Conservation (phyloP, 2,329 filamentous ascomycete species). For the Xylariaceae sp. region DNA sequence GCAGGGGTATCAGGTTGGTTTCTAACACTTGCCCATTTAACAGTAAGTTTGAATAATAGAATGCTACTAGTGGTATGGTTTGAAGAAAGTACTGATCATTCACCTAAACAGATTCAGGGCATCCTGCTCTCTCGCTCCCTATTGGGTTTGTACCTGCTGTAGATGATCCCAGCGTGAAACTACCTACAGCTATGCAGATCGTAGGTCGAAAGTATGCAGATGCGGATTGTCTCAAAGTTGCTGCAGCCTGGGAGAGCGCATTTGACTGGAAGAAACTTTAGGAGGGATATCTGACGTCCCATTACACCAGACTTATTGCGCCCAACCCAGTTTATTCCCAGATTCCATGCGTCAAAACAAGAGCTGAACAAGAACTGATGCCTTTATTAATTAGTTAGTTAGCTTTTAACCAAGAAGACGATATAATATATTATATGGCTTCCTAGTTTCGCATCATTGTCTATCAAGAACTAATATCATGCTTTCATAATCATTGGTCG, state of each 20-base stretch:
- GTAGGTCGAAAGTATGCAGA: slow-evolving; percentile 34
- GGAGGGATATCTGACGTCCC: background rate
- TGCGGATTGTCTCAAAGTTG: slow-evolving; percentile 30
- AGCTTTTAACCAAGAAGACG: too few species aligned
- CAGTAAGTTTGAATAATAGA: slow-evolving; percentile 15
- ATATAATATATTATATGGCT: too few species aligned
- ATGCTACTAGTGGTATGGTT: background rate
- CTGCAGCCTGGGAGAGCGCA: slow-evolving; percentile 34
- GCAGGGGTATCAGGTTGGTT: slow-evolving; percentile 19
- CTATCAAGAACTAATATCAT: slow-evolving; percentile 58
- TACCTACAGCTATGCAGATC: slow-evolving; percentile 35
- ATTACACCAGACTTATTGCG: background rate
- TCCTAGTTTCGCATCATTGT: too few species aligned
- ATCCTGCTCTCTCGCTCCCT: slow-evolving; percentile 35
- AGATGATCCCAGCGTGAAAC: slow-evolving; percentile 30
- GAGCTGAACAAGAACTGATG: background rate
- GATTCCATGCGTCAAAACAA: background rate
- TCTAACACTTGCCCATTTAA: slow-evolving; percentile 31
- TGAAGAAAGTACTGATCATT: background rate
- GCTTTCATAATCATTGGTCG: slow-evolving; percentile 57
- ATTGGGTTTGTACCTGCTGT: slow-evolving; percentile 34
- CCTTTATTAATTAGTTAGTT: background rate
- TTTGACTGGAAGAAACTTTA: slow-evolving; percentile 32
- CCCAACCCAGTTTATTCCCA: background rate
- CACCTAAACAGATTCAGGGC: slow-evolving; percentile 27